Conservation (phyloP, 768 basidiomycete species). For the Lentinula edodes region DNA sequence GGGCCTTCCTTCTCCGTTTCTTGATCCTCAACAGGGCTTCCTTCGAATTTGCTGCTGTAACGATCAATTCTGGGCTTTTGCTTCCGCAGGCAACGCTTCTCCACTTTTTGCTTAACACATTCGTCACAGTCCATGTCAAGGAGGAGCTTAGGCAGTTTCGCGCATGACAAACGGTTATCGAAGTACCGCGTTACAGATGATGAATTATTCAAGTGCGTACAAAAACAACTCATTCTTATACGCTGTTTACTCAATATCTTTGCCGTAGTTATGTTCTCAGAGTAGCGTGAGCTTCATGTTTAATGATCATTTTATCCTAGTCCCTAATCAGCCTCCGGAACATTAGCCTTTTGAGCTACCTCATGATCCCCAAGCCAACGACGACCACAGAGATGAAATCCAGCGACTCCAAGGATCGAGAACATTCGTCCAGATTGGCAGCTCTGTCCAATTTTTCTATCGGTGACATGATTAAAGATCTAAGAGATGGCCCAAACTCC, state of each 20-base stretch:
- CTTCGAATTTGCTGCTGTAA: background rate
- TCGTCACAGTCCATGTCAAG: slow-evolving; percentile 48
- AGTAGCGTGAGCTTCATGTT: slow-evolving; percentile 61
- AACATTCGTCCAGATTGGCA: slow-evolving; percentile 64
- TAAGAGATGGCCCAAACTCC: slow-evolving; percentile 53
- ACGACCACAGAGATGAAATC: slow-evolving; percentile 21
- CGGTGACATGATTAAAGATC: slow-evolving; percentile 77
- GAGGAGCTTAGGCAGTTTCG: slow-evolving; percentile 68
- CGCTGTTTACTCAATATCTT: slow-evolving; percentile 8
- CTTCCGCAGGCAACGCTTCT: background rate
- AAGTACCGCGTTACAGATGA: slow-evolving; percentile 79
- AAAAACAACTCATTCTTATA: slow-evolving; percentile 10
- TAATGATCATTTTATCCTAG: slow-evolving; percentile 8
- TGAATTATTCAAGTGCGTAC: slow-evolving; percentile 76
- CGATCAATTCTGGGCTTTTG: background rate
- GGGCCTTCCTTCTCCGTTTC: background rate
- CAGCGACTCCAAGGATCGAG: slow-evolving; percentile 47
- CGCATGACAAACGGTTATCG: slow-evolving; percentile 68
- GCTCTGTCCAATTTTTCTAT: slow-evolving; percentile 66
- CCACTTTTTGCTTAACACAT: background rate
- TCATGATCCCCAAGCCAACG: slow-evolving; percentile 55
- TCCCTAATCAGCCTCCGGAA: background rate
- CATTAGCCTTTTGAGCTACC: slow-evolving; percentile 63
- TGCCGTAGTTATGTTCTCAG: slow-evolving; percentile 67
- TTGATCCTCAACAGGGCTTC: background rate